Conservation (phyloP, 306 rosid genomes). For the Chamaecrista fasciculata region DNA sequence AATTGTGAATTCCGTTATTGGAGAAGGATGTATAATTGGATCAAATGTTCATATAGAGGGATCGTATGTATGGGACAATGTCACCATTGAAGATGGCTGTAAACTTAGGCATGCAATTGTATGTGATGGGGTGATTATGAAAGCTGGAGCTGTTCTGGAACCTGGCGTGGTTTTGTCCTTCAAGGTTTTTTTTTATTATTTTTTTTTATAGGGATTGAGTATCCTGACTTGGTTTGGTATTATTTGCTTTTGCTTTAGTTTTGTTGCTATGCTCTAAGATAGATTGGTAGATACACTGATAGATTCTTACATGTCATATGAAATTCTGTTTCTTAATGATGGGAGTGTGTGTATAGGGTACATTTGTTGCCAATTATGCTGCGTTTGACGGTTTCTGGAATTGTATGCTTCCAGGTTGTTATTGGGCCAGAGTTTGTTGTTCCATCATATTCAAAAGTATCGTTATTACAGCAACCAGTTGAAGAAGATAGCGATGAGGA, state of each 20-base stretch:
- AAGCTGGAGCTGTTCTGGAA: conserved; percentile 73
- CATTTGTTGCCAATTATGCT: conserved; percentile 16
- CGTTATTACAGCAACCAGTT: conserved; percentile 77
- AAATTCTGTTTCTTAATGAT: conserved; percentile 21
- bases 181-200: too few relatives aligned
- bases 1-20: conserved; percentile 78
- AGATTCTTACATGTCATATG: too few relatives aligned
- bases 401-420: conserved; percentile 65
- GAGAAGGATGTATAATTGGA: conserved; percentile 82
- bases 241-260: not conserved
- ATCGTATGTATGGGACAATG: conserved; percentile 84
- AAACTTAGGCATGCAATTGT: conserved; percentile 77
- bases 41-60: conserved; percentile 82
- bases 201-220: too few relatives aligned
- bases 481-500: conserved; percentile 97
- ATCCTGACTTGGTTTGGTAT: not conserved
- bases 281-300: too few relatives aligned
- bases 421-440: conserved; percentile 73
- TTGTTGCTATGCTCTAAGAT: conserved; percentile 4
- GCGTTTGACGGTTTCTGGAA: conserved; percentile 20
- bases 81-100: conserved; percentile 88
- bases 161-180: conserved; percentile 91
- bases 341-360: conserved; percentile 1
- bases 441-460: conserved; percentile 81
- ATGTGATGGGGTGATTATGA: conserved; percentile 83